Conservation (phyloP, 768 basidiomycete species). For the Mycena crocata region DNA sequence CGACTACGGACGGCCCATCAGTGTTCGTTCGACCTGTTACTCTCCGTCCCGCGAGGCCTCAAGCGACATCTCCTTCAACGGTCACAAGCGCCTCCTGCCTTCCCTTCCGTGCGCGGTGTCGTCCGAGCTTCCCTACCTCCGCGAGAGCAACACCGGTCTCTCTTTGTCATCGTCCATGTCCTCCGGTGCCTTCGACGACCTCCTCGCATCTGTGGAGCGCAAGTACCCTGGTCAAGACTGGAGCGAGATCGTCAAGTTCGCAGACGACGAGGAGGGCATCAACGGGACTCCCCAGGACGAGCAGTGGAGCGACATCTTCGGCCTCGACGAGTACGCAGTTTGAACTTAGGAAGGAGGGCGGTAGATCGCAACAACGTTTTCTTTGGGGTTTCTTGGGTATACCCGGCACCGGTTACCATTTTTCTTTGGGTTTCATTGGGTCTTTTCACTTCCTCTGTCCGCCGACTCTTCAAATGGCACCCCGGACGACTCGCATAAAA, state of each 20-base stretch:
- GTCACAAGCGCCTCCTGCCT: background rate
- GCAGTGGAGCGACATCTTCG: conserved; percentile 21
- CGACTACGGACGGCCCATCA: conserved; percentile 1
- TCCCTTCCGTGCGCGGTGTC: background rate
- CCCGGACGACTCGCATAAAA: no score
- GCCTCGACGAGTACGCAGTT: conserved; percentile 12
- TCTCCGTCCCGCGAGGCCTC: background rate
- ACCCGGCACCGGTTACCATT: no score
- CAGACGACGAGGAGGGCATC: background rate
- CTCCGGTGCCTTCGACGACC: conserved; percentile 20
- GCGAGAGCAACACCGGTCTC: background rate
- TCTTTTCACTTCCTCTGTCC: no score
- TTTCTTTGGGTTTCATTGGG: no score
- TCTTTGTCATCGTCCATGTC: conserved; percentile 1
- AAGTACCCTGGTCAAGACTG: conserved; percentile 24
- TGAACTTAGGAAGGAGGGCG: background rate
- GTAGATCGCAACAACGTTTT: background rate
- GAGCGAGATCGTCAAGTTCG: conserved; percentile 20
- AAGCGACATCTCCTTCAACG: background rate
- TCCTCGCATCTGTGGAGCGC: conserved; percentile 30
- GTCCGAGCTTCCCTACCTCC: conserved; percentile 26
- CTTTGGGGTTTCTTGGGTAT: no score
- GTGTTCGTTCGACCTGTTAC: conserved; percentile 4
- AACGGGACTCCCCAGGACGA: background rate
- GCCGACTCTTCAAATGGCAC: no score